A percentile compares a stretch with the other conserved stretches of the same genome.
Conservation (phyloP, 148 eudicot genomes). For the Limonium bicolor region DNA sequence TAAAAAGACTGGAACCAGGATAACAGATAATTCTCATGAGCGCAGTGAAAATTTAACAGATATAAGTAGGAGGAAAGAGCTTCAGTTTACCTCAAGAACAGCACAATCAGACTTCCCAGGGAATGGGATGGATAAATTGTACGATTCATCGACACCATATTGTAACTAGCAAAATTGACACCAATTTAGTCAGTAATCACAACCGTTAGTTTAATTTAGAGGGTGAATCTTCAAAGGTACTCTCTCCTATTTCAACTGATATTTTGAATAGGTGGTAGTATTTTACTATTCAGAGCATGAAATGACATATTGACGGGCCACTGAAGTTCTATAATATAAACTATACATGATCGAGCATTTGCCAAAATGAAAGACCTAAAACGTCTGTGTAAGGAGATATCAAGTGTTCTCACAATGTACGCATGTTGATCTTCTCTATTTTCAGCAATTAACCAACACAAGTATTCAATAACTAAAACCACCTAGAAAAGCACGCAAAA, state of each 20-base stretch:
- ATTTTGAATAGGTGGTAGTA: too few species aligned
- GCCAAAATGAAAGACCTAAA: background rate
- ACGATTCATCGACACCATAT: conserved; percentile 61
- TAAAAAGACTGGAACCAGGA: too few species aligned
- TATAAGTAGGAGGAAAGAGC: background rate
- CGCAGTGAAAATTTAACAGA: too few species aligned
- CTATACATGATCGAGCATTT: background rate
- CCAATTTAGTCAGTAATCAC: conserved; percentile 8
- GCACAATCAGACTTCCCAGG: conserved; percentile 45
- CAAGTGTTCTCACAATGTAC: background rate
- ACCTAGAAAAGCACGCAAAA: background rate
- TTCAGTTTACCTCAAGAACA: conserved; percentile 33
- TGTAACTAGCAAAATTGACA: conserved; percentile 51
- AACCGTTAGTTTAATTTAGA: background rate
- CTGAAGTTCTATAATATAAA: background rate
- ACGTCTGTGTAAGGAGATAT: background rate
- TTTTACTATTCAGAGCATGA: background rate
- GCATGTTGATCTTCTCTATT: background rate
- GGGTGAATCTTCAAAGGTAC: background rate
- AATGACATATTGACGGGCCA: background rate
- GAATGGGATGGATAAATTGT: conserved; percentile 38
- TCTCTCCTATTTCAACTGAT: too few species aligned
- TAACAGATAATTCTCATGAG: too few species aligned
- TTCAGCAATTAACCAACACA: background rate
- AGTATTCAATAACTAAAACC: background rate